A percentile compares a stretch with the other conserved stretches of the same genome.
Conservation (phyloP, 2,329 filamentous ascomycete genomes). For the Pyrenochaeta sp. region DNA sequence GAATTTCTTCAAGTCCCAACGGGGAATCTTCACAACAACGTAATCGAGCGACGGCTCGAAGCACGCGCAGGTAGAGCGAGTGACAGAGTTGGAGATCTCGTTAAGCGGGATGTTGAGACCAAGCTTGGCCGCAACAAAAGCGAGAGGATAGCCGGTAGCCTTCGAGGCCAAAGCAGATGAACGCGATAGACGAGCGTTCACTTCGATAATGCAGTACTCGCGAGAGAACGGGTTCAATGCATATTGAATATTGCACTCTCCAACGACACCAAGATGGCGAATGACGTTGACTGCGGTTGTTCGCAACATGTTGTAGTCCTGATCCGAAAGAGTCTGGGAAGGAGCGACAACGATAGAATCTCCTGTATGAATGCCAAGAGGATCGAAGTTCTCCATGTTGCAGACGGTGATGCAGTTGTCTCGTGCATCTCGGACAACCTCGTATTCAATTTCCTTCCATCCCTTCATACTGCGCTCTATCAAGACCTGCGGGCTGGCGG, state of each 20-base stretch:
- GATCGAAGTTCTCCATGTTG: constrained; percentile 99
- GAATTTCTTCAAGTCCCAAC: constrained; percentile 99
- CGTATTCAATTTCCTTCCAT: constrained; percentile 99
- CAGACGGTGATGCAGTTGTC: constrained; percentile 99
- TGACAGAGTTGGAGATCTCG: constrained; percentile 95
- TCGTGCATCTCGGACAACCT: constrained; percentile 92
- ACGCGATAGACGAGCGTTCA: constrained; percentile 94
- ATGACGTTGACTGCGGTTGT: constrained; percentile 98
- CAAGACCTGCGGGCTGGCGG: constrained; percentile 92
- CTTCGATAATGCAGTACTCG: constrained; percentile 99
- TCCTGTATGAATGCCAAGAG: constrained; percentile 95
- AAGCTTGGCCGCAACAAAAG: constrained; percentile 96
- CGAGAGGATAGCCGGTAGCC: constrained; percentile 93
- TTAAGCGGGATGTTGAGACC: constrained; percentile 94
- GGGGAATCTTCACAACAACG: constrained; percentile 97
- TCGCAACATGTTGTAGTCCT: constrained; percentile 99
- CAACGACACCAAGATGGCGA: constrained; percentile 93
- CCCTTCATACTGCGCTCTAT: constrained; percentile 99
- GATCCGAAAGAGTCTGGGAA: constrained; percentile 93
- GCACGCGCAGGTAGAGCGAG: constrained; percentile 93
- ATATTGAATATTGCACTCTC: constrained; percentile 99
- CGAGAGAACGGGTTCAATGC: constrained; percentile 92
- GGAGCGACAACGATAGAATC: constrained; percentile 98
- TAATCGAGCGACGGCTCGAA: constrained; percentile 99
- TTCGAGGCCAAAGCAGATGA: constrained; percentile 97